phyloP scores from a whole-genome alignment of 2,329 filamentous ascomycete species.

The Nothophaeocryptopus gaeumannii region DNA sequence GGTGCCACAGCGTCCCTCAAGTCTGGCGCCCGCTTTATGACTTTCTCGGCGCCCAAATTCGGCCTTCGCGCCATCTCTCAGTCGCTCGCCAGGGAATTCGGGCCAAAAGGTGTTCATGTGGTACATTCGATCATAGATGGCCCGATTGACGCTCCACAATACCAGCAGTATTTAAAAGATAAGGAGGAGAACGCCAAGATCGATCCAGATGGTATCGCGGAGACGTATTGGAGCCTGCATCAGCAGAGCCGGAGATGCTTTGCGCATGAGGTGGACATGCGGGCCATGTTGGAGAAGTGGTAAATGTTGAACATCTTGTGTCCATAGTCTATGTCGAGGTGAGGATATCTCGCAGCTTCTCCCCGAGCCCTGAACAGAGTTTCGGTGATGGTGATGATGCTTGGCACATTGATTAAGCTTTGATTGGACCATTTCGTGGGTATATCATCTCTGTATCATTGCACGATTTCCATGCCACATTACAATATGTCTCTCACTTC shows the following conservation, averaged over 20 bases:
- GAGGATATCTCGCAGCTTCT: too few relatives aligned
- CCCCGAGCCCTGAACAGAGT: too few relatives aligned
- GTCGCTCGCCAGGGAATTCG: constrained; percentile 76
- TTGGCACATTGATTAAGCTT: too few relatives aligned
- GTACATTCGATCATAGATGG: constrained; percentile 73
- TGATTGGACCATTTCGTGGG: too few relatives aligned
- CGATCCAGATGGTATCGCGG: constrained; percentile 76
- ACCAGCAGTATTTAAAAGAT: constrained; percentile 56
- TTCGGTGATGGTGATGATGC: too few relatives aligned
- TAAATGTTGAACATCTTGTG: constrained; percentile 37
- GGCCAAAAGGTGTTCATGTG: constrained; percentile 76
- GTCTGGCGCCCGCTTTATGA: constrained; percentile 63
- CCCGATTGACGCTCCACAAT: constrained; percentile 73
- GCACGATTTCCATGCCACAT: too few relatives aligned
- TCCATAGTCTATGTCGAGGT: too few relatives aligned
- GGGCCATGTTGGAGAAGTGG: constrained; percentile 80
- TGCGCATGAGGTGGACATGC: constrained; percentile 74
- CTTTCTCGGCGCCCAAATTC: constrained; percentile 77
- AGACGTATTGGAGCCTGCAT: constrained; percentile 79
- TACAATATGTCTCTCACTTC: too few relatives aligned
- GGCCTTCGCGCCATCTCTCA: constrained; percentile 70
- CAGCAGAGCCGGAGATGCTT: constrained; percentile 74
- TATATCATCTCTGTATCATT: too few relatives aligned
- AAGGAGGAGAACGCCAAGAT: constrained; percentile 63
- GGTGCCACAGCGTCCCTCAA: constrained; percentile 77